Evolutionary conservation across 108 stramenopile species (phyloP), one percentile per base, ranked within the genome.

Genomic region (Nannochloropsis granulata): DNA sequence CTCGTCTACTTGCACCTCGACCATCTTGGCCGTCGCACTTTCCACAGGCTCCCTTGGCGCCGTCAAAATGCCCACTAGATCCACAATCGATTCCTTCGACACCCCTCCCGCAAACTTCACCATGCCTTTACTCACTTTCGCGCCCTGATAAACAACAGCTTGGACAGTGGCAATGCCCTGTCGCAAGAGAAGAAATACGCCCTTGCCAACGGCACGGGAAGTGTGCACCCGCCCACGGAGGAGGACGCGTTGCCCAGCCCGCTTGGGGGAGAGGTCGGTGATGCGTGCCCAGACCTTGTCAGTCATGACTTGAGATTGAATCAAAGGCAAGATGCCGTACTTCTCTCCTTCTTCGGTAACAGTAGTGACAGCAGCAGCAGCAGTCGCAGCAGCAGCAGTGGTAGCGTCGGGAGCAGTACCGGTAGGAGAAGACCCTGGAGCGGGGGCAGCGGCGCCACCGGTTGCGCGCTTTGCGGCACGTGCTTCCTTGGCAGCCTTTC

Each of bases 141-240:
- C 44, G 79, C 88, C 84, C 78, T 88, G 88, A 23, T 86, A 90
- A 24, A 92, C 88, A 24, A 97, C 97, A 78, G 92, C 95, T 88
- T 99, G 99, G 12, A 98, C 96, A 12, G 97, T 94, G 85, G 90
- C 94, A 81, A 97, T 81, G 23, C 90, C 89, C 26, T 97, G 96
- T 34, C 99, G 94, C n/a, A 99, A 81, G 25, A 98, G 83, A 13
- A 96, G 92, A 88, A 99, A 99, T 12, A 92, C 95, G 43, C 95
- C 95, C 87, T 97, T 98, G n/a, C 97, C 97, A 23, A 96, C 93
- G 34, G 90, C 90, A 16, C 95, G 92, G 19, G 91, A 85, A 7
- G 92, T 92, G 82, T 96, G 83, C 7, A 44, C 13, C 23, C 45
- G 24, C 21, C 16, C 23, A 42, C 24, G 45, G 56, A 26, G 19